Conservation (phyloP, 768 basidiomycete species). For the Auriculariales sp. region DNA sequence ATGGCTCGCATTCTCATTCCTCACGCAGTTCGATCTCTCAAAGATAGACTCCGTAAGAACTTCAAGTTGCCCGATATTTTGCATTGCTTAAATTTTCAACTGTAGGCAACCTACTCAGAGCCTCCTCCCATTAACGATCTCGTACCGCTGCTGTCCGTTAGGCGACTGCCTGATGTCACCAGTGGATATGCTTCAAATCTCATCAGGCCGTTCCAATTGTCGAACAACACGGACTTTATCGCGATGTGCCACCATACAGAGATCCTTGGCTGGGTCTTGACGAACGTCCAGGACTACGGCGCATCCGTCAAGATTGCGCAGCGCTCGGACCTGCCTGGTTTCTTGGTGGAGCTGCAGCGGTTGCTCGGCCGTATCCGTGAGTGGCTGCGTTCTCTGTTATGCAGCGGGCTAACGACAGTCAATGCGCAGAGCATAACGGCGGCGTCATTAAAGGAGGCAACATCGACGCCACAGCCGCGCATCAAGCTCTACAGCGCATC, state of each 20-base stretch:
- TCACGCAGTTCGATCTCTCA: conserved; percentile 15
- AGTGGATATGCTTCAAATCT: conserved; percentile 38
- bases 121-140: conserved; percentile 39
- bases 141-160: conserved; percentile 32
- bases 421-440: conserved; percentile 35
- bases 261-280: conserved; percentile 44
- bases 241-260: conserved; percentile 38
- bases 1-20: conserved; percentile 36
- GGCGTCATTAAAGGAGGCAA: not conserved
- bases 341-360: conserved; percentile 2
- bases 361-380: conserved; percentile 24
- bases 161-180: conserved; percentile 21
- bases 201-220: conserved; percentile 23
- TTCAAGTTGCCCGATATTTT: conserved; percentile 9
- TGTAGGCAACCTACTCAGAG: conserved; percentile 17
- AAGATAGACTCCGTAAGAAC: conserved; percentile 3
- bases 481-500: not conserved
- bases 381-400: conserved; percentile 22
- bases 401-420: conserved; percentile 26
- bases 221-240: conserved; percentile 38
- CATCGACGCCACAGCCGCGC: not conserved
- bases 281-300: conserved; percentile 44
- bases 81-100: conserved; percentile 17
- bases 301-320: conserved; percentile 24
- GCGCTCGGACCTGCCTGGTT: not conserved